These are phyloP conservation scores for Ottelia alismoides DNA, from an alignment of 106 monocot species.

Conservation along the genomic window DNA sequence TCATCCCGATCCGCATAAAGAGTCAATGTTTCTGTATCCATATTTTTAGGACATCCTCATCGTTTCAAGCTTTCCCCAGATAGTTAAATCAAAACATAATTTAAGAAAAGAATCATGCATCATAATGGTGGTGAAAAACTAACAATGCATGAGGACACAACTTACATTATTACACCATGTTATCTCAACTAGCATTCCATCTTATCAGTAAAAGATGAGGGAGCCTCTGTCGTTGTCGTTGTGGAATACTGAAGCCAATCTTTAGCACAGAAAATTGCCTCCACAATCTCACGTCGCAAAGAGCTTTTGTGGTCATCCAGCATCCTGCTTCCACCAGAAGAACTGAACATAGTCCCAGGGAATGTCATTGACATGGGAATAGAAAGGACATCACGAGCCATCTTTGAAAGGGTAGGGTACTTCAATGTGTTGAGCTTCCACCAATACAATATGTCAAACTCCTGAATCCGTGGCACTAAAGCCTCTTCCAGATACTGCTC, in stretches of 20 bases:
- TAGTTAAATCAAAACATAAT: too few species aligned
- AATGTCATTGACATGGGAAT: constrained; percentile 60
- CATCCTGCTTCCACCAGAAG: constrained; percentile 42
- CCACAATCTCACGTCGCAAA: constrained; percentile 47
- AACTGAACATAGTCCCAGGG: constrained; percentile 36
- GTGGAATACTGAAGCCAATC: constrained; percentile 88
- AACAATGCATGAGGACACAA: too few species aligned
- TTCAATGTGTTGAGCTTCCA: constrained; percentile 74
- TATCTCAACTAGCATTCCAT: constrained; percentile 45
- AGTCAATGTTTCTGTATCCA: too few species aligned
- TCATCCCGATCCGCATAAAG: too few species aligned
- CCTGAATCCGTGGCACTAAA: constrained; percentile 47
- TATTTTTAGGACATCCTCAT: too few species aligned
- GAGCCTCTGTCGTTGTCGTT: constrained; percentile 28
- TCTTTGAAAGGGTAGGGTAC: constrained; percentile 71
- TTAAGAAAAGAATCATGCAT: too few species aligned
- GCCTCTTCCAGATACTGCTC: constrained; percentile 77
- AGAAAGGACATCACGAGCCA: constrained; percentile 62
- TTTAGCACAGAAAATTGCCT: constrained; percentile 69
- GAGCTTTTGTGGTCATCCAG: constrained; percentile 78
- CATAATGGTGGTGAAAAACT: too few species aligned
- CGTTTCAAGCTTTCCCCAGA: too few species aligned
- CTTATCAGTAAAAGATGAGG: constrained; percentile 39
- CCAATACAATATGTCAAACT: constrained; percentile 71
- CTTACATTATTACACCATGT: too few species aligned